Evolutionary conservation across 2,329 filamentous ascomycete genomes (phyloP).

Genomic region (Pseudogymnoascus sp.): DNA sequence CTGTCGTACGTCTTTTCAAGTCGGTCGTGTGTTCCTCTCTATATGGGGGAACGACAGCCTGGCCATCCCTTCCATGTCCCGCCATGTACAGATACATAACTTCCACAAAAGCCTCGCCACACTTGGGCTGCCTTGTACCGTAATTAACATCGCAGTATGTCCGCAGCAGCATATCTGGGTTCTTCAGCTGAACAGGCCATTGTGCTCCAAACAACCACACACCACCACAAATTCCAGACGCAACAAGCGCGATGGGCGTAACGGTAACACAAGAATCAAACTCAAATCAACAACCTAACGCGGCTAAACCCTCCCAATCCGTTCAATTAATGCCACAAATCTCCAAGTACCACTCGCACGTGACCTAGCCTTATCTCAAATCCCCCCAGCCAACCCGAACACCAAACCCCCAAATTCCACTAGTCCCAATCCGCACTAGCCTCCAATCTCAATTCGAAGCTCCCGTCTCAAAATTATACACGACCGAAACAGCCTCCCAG

Average conservation of each 20-base stretch:
- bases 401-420: not conserved
- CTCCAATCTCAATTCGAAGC: constrained; percentile 6
- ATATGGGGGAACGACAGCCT: not conserved
- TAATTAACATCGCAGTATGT: not conserved
- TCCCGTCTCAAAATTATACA: not conserved
- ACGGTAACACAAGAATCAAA: not conserved
- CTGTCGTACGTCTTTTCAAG: not conserved
- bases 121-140: not conserved
- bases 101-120: not conserved
- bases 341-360: not conserved
- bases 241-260: constrained; percentile 2
- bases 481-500: not conserved
- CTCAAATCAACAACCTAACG: not conserved
- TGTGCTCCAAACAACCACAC: not conserved
- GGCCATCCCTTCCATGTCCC: not conserved
- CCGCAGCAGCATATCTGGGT: not conserved
- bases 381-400: not conserved
- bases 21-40: not conserved
- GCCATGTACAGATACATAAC: not conserved
- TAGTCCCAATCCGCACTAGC: constrained; percentile 1
- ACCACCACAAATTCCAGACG: not conserved
- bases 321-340: not conserved
- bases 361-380: constrained; percentile 1
- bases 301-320: not conserved
- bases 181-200: constrained; percentile 1